Conservation (phyloP, 2,329 filamentous ascomycete genomes). For the Ceratocystis albifundus region DNA sequence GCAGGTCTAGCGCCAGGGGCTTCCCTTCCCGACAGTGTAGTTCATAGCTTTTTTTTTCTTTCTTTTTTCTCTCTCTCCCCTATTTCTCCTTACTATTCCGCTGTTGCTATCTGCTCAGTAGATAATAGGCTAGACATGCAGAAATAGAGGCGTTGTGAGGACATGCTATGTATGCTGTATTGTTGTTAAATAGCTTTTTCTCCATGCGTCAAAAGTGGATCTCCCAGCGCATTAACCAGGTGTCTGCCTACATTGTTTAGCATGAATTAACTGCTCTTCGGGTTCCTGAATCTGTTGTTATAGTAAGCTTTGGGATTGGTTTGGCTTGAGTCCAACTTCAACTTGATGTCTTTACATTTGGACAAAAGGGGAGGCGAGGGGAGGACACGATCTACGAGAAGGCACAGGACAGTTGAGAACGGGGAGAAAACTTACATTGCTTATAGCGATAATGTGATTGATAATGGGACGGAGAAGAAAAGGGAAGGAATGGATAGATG, state of each 20-base stretch:
- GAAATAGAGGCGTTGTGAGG: not conserved
- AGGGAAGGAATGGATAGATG: conserved; percentile 2
- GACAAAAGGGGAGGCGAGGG: not conserved
- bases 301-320: too few species aligned
- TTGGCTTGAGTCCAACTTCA: too few species aligned
- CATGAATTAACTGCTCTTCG: too few species aligned
- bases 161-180: not conserved
- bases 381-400: not conserved
- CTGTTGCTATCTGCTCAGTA: too few species aligned
- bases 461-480: not conserved
- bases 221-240: not conserved
- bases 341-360: too few species aligned
- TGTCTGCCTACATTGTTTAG: too few species aligned
- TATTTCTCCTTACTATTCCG: too few species aligned
- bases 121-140: too few species aligned
- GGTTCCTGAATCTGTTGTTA: too few species aligned
- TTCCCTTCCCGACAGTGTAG: conserved; percentile 10
- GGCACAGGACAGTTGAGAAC: not conserved
- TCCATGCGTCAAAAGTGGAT: not conserved
- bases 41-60: not conserved
- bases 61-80: not conserved
- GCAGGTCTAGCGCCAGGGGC: conserved; percentile 10
- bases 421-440: too few species aligned
- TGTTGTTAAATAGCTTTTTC: not conserved
- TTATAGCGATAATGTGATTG: too few species aligned